These are phyloP conservation scores for Paramecium biaurelia DNA, from an alignment of 73 alveolate species.

Conservation along the genomic window DNA sequence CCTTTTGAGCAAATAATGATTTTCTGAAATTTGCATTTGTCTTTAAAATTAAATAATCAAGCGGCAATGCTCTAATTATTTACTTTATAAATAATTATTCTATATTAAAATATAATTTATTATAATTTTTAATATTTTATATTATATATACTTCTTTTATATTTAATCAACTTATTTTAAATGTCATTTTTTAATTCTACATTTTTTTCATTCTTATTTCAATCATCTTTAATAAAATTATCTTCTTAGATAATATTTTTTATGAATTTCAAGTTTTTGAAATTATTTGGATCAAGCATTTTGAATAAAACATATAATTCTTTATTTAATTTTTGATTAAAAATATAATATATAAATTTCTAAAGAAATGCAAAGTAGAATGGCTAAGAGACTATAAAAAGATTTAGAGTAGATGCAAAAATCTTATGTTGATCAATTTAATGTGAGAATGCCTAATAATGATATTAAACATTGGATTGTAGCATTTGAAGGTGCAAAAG, in stretches of 20 bases:
- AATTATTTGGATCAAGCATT: no score
- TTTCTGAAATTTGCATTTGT: not conserved
- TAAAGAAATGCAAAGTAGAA: slow-evolving; percentile 74
- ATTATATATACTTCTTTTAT: not conserved
- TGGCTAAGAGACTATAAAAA: slow-evolving; percentile 84
- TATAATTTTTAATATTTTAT: not conserved
- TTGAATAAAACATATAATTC: not conserved
- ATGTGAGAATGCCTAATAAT: slow-evolving; percentile 77
- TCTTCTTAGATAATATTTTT: no score
- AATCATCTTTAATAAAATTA: not conserved
- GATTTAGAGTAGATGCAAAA: slow-evolving; percentile 87
- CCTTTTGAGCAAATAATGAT: not conserved
- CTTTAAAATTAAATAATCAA: not conserved
- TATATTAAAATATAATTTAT: not conserved
- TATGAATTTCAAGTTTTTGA: no score
- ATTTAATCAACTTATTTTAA: not conserved
- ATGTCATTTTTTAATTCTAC: not conserved
- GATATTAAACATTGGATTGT: slow-evolving; percentile 81
- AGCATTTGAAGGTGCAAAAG: slow-evolving; percentile 91
- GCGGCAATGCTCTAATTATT: not conserved
- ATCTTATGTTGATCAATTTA: slow-evolving; percentile 74
- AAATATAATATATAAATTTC: not conserved
- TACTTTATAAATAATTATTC: not conserved
- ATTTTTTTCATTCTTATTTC: not conserved
- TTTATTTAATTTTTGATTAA: not conserved